Evolutionary conservation across 192 early-diverging fungal species (phyloP), one percentile per base, ranked within the genome.

Genomic region (Rhizophagus clarus): DNA sequence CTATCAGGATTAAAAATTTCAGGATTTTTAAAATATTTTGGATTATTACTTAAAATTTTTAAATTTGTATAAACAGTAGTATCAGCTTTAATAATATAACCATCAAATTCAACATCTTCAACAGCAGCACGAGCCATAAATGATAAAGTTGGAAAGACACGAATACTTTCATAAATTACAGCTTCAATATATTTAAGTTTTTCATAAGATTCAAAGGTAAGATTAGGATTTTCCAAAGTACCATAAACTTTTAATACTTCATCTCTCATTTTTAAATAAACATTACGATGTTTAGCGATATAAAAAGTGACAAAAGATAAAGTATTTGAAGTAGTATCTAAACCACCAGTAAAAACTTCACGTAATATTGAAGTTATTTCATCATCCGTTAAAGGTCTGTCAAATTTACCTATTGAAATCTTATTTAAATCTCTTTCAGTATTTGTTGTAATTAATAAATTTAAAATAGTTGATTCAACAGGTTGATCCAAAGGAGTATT

Each of bases 1-100:
- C 72, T 74, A 49, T 74, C 72, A 12, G 72, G 72, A 49, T 60
- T 74, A 61, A 74, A 74, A 32, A 4, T 74, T 60, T 74, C 72
- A 10, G 72, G 72, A 28, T 74, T 29, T 60, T 74, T 60, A n/a
- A n/a, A 74, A 31, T 74, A 74, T 56, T 49, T 60, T 29, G 45
- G 45, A 26, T 74, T 49, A 29, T 32, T 20, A 74, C 31, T n/a
- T 74, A 74, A 31, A 12, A 24, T 34, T 5, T 26, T 26, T 31
- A 60, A 24, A 32, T 74, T 60, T 15, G 31, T 17, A 56, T 15
- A 24, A 60, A 74, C 40, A 0, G 40, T 29, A 0, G 72, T 74
- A 74, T 32, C 72, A 49, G 72, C 72, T 29, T 26, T 14, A n/a
- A n/a, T 7, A 11, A 11, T 11, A 60, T 31, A 74, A 26, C 51